phyloP scores from a whole-genome alignment of 257 asterid species.

The Apocynum venetum region DNA sequence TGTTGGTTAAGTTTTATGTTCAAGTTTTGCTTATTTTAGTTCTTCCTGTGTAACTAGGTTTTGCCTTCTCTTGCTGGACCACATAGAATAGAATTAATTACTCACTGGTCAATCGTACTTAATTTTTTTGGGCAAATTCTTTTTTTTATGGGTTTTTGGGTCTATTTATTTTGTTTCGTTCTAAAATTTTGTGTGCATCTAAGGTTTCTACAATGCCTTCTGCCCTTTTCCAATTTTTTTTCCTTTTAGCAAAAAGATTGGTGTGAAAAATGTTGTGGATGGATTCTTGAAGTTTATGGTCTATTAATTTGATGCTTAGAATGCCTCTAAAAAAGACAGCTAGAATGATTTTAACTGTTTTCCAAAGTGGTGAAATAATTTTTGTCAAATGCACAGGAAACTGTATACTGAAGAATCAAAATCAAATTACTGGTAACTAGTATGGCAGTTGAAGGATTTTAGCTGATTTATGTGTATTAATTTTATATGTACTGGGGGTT shows the following conservation, averaged over 20 bases:
- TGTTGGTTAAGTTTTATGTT: conserved; percentile 21
- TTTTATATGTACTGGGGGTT: neutral
- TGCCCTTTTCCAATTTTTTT: neutral
- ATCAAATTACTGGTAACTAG: neutral
- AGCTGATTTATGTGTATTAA: too few species aligned
- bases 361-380: neutral
- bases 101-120: neutral
- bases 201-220: neutral
- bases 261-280: neutral
- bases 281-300: neutral
- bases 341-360: neutral
- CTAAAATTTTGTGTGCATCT: neutral
- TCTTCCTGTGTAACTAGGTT: neutral
- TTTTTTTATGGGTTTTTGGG: neutral
- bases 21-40: neutral
- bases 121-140: neutral
- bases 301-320: neutral
- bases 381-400: neutral
- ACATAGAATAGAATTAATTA: neutral
- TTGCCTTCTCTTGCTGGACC: neutral
- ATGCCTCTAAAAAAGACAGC: neutral
- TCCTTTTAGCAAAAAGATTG: too few species aligned
- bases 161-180: neutral
- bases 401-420: neutral
- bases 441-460: neutral